A percentile compares a stretch with the other conserved stretches of the same genome.
These are phyloP conservation scores for Paecilomyces dactylethromorphus DNA, from an alignment of 2,329 filamentous ascomycete genomes.

Conservation along the genomic window DNA sequence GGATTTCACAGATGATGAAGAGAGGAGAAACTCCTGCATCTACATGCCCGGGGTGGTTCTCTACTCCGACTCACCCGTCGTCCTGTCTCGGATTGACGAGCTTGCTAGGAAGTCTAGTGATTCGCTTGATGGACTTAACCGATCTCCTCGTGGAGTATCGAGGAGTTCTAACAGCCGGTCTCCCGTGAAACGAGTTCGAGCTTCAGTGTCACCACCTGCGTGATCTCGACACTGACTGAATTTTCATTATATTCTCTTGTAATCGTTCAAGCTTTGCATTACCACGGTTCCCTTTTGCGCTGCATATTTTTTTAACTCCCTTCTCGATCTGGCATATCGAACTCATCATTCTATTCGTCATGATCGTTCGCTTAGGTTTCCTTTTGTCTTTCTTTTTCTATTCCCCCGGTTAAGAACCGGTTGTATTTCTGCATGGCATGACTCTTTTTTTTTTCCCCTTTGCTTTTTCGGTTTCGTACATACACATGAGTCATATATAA, in stretches of 20 bases:
- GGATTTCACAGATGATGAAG: conserved; percentile 40
- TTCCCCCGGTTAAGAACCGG: not conserved
- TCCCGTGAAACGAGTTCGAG: not conserved
- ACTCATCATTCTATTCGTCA: not conserved
- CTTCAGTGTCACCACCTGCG: not conserved
- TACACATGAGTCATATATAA: not conserved
- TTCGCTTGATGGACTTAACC: conserved; percentile 27
- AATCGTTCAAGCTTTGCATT: not conserved
- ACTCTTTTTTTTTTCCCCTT: not conserved
- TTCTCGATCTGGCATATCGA: not conserved
- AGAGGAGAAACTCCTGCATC: conserved; percentile 37
- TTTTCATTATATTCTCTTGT: not conserved
- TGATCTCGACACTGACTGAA: not conserved
- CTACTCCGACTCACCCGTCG: conserved; percentile 42
- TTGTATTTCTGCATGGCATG: not conserved
- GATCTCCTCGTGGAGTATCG: conserved; percentile 29
- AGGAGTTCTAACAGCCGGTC: conserved; percentile 7
- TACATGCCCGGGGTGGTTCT: conserved; percentile 45
- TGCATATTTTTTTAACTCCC: not conserved
- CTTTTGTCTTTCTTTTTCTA: not conserved
- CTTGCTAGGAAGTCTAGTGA: conserved; percentile 24
- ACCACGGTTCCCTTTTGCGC: not conserved
- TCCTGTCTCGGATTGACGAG: conserved; percentile 34
- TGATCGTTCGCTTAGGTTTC: not conserved
- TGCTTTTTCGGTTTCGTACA: not conserved